phyloP scores from a whole-genome alignment of 192 early-diverging fungal species.

The Geosiphon pyriformis region DNA sequence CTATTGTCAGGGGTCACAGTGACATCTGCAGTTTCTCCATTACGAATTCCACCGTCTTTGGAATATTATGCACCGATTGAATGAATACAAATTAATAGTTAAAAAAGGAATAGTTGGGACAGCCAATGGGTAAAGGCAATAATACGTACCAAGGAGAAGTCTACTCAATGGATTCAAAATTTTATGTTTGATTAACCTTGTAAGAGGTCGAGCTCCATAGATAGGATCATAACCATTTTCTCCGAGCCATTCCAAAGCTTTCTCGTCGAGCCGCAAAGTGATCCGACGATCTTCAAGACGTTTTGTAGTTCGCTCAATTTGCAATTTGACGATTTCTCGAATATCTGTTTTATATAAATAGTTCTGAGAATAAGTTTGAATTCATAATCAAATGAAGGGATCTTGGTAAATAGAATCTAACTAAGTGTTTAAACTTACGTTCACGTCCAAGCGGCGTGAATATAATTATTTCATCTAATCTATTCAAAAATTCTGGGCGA shows the following conservation, averaged over 20 bases:
- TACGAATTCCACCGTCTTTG: slow-evolving; percentile 15
- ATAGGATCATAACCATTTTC: slow-evolving; percentile 81
- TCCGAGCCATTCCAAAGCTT: slow-evolving; percentile 73
- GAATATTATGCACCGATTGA: no score
- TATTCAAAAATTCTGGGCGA: slow-evolving; percentile 93
- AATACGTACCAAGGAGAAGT: slow-evolving; percentile 16
- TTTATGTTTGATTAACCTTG: slow-evolving; percentile 78
- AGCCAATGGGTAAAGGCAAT: neutral
- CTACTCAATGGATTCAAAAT: slow-evolving; percentile 45
- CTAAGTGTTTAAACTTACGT: no score
- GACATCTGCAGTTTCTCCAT: slow-evolving; percentile 11
- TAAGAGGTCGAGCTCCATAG: slow-evolving; percentile 92
- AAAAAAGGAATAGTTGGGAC: neutral
- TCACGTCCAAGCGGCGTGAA: slow-evolving; percentile 65
- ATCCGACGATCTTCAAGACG: slow-evolving; percentile 77
- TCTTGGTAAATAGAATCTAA: no score
- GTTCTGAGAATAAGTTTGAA: no score
- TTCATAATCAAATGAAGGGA: no score
- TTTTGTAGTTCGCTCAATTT: slow-evolving; percentile 57
- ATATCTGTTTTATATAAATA: slow-evolving; percentile 37
- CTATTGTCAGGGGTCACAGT: neutral
- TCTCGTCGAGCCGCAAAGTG: slow-evolving; percentile 57
- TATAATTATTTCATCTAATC: slow-evolving; percentile 88
- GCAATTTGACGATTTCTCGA: slow-evolving; percentile 70
- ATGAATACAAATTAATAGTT: neutral